Evolutionary conservation across 2,329 filamentous ascomycete genomes (phyloP), one percentile per base, ranked within the genome.

Genomic region (Aspergillus sp.): DNA sequence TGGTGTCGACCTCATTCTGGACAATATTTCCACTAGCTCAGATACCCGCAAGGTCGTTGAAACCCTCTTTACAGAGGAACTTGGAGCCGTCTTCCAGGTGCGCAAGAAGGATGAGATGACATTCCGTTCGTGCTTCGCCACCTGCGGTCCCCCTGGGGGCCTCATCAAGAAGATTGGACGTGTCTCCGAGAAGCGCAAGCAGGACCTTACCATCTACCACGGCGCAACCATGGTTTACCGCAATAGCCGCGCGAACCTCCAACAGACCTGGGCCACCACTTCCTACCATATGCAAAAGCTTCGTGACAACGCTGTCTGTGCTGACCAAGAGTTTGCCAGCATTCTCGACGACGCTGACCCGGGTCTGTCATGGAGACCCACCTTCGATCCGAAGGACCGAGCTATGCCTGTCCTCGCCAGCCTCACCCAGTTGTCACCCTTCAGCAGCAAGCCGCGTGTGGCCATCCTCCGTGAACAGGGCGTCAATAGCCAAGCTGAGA

Each of bases 381-480:
- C 79, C 3, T 97, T 84, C 69, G 80, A 87, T 50, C 88, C 88
- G 2, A 76, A 82, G 46, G 88, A 95, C 52, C 85, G 80, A 55
- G 84, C 85, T 48, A 70, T 91, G 41, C 86, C 88, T 26, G 68
- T 87, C 51, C 77, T 80, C 51, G 75, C 80, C 3, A 80, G 77
- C 50, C 70, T 88, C 48, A 77, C 79, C 49, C 63, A 72, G 65
- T 53, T 73, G 66, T 57, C 73, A 68, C 62, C 71, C 44, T 80
- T 88, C 62, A 76, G 75, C 52, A 78, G 68, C 38, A 81, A 79
- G 60, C 86, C 86, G 1, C 81, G 83, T 30, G 90, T 98, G 27
- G 93, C 93, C 39, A 94, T 98, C 57, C 81, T 98, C 26, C 80
- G 93, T 62, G 93, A 97, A 68, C 89, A 96, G 67, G 93, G 93